These are phyloP conservation scores for Lophiotrema nucula DNA, from an alignment of 495 filamentous ascomycete species.

Conservation along the genomic window DNA sequence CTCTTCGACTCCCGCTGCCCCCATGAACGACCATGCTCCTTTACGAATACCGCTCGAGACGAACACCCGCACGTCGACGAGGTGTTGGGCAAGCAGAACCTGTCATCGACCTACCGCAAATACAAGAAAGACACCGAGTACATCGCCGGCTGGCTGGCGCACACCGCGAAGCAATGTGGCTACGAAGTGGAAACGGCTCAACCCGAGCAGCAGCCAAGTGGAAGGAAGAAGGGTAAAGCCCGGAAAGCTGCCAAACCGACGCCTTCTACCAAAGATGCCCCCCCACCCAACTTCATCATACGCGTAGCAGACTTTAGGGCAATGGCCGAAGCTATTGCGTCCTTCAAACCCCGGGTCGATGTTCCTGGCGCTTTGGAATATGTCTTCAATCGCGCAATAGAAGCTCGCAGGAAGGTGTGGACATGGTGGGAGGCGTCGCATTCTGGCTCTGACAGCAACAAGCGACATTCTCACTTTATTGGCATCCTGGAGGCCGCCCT, in stretches of 20 bases:
- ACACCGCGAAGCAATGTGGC: neutral
- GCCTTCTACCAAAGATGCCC: neutral
- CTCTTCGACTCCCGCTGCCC: no score
- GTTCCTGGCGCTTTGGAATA: neutral
- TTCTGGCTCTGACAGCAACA: neutral
- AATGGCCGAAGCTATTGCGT: neutral
- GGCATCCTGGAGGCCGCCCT: neutral
- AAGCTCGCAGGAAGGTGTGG: neutral
- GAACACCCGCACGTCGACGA: no score
- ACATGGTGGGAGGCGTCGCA: neutral
- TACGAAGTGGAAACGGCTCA: no score
- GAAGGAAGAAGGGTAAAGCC: neutral
- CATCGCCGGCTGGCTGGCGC: neutral
- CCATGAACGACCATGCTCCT: no score
- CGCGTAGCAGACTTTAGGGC: neutral
- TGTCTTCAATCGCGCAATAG: neutral
- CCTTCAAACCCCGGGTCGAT: neutral
- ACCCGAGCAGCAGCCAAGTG: no score
- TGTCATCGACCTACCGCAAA: neutral
- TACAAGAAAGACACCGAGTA: neutral
- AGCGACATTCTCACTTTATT: slow-evolving; percentile 3
- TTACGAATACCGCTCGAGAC: no score
- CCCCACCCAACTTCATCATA: neutral
- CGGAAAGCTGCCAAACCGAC: neutral
- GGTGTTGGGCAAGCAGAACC: no score